These are phyloP conservation scores for Cymodocea nodosa DNA, from an alignment of 116 monocot genomes.

Conservation along the genomic window DNA sequence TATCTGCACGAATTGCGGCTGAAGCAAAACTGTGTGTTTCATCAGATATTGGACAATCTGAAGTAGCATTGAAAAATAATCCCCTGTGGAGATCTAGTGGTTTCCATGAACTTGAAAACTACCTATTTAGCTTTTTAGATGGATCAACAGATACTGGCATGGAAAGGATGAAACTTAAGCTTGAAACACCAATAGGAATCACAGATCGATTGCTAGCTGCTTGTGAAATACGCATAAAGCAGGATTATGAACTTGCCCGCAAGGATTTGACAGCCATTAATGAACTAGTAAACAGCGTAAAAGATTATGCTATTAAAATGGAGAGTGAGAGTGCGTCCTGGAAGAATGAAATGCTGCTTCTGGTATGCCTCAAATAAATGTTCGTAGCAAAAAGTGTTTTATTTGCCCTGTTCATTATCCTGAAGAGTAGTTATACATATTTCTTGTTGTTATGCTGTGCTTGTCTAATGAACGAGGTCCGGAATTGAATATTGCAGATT, in stretches of 20 bases:
- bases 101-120: slow-evolving; percentile 69
- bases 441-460: slow-evolving; percentile 4
- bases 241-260: slow-evolving; percentile 45
- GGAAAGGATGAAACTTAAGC: slow-evolving; percentile 83
- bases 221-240: slow-evolving; percentile 41
- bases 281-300: slow-evolving; percentile 38
- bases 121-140: slow-evolving; percentile 74
- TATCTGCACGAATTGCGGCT: slow-evolving; percentile 74
- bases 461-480: background rate
- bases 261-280: slow-evolving; percentile 47
- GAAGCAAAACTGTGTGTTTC: slow-evolving; percentile 66
- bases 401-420: too few relatives aligned
- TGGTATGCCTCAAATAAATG: slow-evolving; percentile 21
- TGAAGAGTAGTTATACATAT: background rate
- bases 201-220: slow-evolving; percentile 58
- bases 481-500: slow-evolving; percentile 38
- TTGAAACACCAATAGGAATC: slow-evolving; percentile 78
- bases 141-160: slow-evolving; percentile 78
- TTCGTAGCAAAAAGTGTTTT: too few relatives aligned
- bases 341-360: slow-evolving; percentile 44
- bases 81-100: slow-evolving; percentile 58
- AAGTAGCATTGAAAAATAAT: slow-evolving; percentile 34
- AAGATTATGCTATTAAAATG: slow-evolving; percentile 46
- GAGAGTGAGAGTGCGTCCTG: slow-evolving; percentile 63
- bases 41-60: slow-evolving; percentile 12